phyloP scores from a whole-genome alignment of 306 rosid genomes.

The Rubus parviflorus region DNA sequence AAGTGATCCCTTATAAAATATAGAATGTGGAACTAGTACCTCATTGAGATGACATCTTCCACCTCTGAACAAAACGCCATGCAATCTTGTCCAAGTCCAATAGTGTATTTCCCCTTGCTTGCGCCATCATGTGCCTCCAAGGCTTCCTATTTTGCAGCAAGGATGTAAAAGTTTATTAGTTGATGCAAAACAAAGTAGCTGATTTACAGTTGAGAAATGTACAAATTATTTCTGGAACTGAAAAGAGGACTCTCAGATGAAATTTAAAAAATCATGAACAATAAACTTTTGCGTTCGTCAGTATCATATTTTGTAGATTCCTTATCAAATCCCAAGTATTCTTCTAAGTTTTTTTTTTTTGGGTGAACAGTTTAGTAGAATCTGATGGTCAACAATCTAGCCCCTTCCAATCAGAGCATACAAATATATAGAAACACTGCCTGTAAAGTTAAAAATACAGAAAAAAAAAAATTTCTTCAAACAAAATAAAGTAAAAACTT shows the following conservation, averaged over 20 bases:
- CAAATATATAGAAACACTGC: slow-evolving; percentile 1
- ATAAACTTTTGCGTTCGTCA: background rate
- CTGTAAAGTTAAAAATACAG: background rate
- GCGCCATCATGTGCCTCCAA: slow-evolving; percentile 97
- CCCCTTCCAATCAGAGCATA: background rate
- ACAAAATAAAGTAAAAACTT: no score
- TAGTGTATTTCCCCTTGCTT: slow-evolving; percentile 93
- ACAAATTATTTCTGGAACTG: background rate
- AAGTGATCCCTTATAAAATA: background rate
- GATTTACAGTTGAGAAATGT: background rate
- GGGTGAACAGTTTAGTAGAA: background rate
- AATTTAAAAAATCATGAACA: background rate
- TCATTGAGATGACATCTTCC: slow-evolving; percentile 99
- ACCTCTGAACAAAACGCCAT: slow-evolving; percentile 91
- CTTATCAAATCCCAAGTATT: background rate
- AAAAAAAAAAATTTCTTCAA: background rate
- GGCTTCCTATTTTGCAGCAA: slow-evolving; percentile 56
- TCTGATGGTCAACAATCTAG: background rate
- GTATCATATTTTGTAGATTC: background rate
- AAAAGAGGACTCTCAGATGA: background rate
- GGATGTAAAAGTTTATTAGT: slow-evolving; percentile 12
- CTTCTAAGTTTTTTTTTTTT: background rate
- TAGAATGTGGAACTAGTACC: slow-evolving; percentile 44
- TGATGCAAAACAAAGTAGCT: slow-evolving; percentile 9
- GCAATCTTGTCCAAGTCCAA: slow-evolving; percentile 98